A percentile compares a stretch with the other conserved stretches of the same genome.
phyloP scores from a whole-genome alignment of 257 asterid genomes.

The Solanum gandarillasii region DNA sequence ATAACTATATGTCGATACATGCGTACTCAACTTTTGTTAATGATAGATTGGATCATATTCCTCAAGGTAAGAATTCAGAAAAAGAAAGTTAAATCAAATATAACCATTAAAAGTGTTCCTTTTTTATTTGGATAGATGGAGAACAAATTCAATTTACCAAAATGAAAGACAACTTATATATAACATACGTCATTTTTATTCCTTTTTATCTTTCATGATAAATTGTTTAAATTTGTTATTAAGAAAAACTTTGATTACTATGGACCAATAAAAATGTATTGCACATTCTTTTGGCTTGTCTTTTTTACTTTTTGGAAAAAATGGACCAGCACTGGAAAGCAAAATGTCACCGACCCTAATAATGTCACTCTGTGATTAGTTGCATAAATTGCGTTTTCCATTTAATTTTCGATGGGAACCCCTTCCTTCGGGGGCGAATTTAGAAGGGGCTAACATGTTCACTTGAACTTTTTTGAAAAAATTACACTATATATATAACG shows the following conservation, averaged over 20 bases:
- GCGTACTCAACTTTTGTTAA: not conserved
- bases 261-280: not conserved
- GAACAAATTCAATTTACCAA: not conserved
- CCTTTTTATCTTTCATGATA: not conserved
- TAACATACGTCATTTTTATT: not conserved
- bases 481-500: too few relatives aligned
- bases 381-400: not conserved
- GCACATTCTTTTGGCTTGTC: not conserved
- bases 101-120: not conserved
- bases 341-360: conserved; percentile 29
- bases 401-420: not conserved
- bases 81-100: not conserved
- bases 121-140: not conserved
- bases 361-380: not conserved
- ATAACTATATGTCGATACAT: not conserved
- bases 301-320: not conserved
- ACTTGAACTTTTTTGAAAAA: too few relatives aligned
- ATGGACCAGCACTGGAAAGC: not conserved
- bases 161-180: not conserved
- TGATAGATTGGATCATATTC: not conserved
- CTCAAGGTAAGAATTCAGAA: not conserved
- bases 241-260: not conserved
- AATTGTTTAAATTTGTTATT: not conserved
- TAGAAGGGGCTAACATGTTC: too few relatives aligned
- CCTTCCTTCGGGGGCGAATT: not conserved